phyloP scores from a whole-genome alignment of 164 flowering plant species.

The Tetracentron sinense region DNA sequence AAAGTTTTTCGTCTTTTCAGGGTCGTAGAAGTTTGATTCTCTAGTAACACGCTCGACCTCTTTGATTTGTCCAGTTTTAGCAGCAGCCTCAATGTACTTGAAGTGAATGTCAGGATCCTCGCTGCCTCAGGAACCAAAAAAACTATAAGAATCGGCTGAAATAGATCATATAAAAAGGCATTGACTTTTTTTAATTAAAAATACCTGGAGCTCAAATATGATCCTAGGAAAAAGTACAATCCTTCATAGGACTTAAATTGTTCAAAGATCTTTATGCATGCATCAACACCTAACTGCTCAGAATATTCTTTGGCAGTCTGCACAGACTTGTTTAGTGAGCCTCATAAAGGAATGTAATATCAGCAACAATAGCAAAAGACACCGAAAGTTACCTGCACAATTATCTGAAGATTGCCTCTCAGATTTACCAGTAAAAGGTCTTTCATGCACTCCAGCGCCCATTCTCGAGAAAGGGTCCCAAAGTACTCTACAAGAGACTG shows the following conservation, averaged over 20 bases:
- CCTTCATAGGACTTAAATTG: slow-evolving; percentile 85
- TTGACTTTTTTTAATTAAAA: not conserved
- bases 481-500: slow-evolving; percentile 83
- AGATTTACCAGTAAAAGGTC: slow-evolving; percentile 70
- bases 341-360: not conserved
- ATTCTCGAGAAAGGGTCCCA: slow-evolving; percentile 75
- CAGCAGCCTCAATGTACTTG: slow-evolving; percentile 84
- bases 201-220: slow-evolving; percentile 80
- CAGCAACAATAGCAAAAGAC: not conserved
- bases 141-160: not conserved
- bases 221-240: slow-evolving; percentile 73
- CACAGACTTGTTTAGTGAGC: slow-evolving; percentile 8
- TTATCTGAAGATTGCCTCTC: slow-evolving; percentile 79
- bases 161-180: not conserved
- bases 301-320: slow-evolving; percentile 80
- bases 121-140: slow-evolving; percentile 28
- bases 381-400: slow-evolving; percentile 55
- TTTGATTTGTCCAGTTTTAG: slow-evolving; percentile 79
- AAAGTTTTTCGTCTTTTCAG: slow-evolving; percentile 81
- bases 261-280: slow-evolving; percentile 77
- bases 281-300: slow-evolving; percentile 75
- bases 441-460: slow-evolving; percentile 92
- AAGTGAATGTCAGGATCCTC: slow-evolving; percentile 90
- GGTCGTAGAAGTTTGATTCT: slow-evolving; percentile 74
- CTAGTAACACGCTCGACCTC: slow-evolving; percentile 85